These are phyloP conservation scores for Collybia sp. DNA, from an alignment of 768 basidiomycete genomes.

Conservation along the genomic window DNA sequence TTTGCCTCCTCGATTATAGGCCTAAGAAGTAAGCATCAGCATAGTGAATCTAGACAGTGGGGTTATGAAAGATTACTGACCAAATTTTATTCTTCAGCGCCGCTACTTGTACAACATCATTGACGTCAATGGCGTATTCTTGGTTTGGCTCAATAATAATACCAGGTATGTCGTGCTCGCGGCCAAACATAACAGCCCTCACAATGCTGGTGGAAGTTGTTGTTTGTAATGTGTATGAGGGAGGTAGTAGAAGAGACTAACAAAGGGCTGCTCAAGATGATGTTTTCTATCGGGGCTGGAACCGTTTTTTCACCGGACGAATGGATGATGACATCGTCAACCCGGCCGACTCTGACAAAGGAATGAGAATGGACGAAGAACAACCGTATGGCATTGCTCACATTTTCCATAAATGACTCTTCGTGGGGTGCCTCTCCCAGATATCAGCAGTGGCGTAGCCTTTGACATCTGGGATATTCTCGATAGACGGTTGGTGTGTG, in stretches of 20 bases:
- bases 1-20: conserved; percentile 38
- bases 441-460: conserved; percentile 43
- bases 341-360: conserved; percentile 22
- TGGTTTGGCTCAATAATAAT: conserved; percentile 23
- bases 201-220: conserved; percentile 16
- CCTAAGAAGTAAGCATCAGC: conserved; percentile 22
- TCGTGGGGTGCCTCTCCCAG: conserved; percentile 37
- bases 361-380: background rate
- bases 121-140: conserved; percentile 21
- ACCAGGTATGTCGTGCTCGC: conserved; percentile 24
- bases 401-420: conserved; percentile 38
- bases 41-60: background rate
- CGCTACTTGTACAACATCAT: conserved; percentile 14
- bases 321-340: conserved; percentile 26
- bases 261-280: conserved; percentile 16
- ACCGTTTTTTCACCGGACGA: conserved; percentile 27
- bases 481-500: conserved; percentile 19
- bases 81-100: conserved; percentile 1
- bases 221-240: background rate
- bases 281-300: conserved; percentile 20
- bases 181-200: conserved; percentile 35
- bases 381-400: conserved; percentile 13
- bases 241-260: conserved; percentile 7
- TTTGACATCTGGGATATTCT: conserved; percentile 27
- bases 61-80: background rate